Percentiles rank a stretch among this genome's conserved stretches.
Conservation (phyloP, 441 rosid species). For the Pelargonium citronellum region DNA sequence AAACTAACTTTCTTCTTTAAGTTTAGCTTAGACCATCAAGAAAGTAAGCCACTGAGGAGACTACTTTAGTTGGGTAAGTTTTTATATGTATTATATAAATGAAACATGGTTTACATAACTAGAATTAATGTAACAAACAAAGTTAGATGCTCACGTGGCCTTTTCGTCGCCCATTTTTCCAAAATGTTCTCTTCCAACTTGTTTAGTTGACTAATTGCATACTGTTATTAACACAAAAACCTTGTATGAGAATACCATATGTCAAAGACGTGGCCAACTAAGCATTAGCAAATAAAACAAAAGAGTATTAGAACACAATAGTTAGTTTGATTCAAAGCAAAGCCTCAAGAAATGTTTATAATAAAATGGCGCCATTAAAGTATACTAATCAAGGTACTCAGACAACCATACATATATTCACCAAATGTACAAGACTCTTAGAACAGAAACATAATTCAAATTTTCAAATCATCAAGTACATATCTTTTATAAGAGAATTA, state of each 20-base stretch:
- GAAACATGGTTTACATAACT: not conserved
- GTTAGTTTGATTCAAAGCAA: not conserved
- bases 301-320: not conserved
- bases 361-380: no score
- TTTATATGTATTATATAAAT: not conserved
- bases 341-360: no score
- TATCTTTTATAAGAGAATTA: no score
- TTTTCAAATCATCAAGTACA: no score
- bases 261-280: not conserved
- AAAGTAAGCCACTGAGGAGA: not conserved
- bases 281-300: slow-evolving; percentile 16
- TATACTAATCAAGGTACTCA: no score
- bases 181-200: slow-evolving; percentile 92
- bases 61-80: not conserved
- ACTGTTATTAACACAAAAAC: slow-evolving; percentile 44
- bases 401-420: no score
- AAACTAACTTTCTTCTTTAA: not conserved
- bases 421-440: no score
- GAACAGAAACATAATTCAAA: no score
- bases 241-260: slow-evolving; percentile 13
- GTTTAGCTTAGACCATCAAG: not conserved
- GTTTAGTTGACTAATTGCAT: slow-evolving; percentile 87
- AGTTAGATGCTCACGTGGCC: slow-evolving; percentile 33
- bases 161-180: slow-evolving; percentile 68
- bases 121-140: slow-evolving; percentile 5